Evolutionary conservation across 306 rosid species (phyloP), one percentile per base, ranked within the genome.

Genomic region (Fagus sylvatica): DNA sequence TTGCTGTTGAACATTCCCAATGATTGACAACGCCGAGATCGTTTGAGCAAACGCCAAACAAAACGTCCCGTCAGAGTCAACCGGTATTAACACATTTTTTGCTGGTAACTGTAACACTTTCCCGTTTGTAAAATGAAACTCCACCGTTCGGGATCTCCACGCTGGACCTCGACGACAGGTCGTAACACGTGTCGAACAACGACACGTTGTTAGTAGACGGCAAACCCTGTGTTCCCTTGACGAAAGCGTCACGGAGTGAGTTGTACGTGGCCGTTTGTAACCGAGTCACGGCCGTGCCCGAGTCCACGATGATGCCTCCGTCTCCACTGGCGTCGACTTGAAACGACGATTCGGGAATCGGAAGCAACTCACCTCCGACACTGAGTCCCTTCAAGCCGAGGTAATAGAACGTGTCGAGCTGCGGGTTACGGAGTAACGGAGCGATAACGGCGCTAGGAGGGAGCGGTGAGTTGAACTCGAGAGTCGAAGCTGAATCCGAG

Each of bases 221-320:
- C 74, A 94, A 68, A 9, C 75, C 76, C 10, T 43, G 65, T 17
- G 94, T 79, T 0, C 91, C 87, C 11, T 33, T 89, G 48, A 81
- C 80, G 71, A 94, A 94, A 48, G 92, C 89, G 40, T 89, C 89
- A 0, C 97, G 87, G 6, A 93, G 81, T 19, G 62, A 37, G 53
- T 88, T 79, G 80, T 93, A 94, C 4, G 83, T 82, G 54, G 82
- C 93, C 15, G 78, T 83, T 82, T 80, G 86, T 67, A 94, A 70
- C 85, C 98, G 79, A 13, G 94, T 94, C 73, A 94, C 94, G 42
- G 97, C 96, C 81, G 98, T 94, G n/a, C 98, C 98, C 55, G 98
- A 94, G 66, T 94, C 97, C 17, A 94, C 73, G 6, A 94, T 94
- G 1, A 92, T 78, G 0, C 98, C 97, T 1, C 98, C 96, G 43